These are phyloP conservation scores for Skeletonema marinoi DNA, from an alignment of 108 stramenopile species.

Conservation along the genomic window DNA sequence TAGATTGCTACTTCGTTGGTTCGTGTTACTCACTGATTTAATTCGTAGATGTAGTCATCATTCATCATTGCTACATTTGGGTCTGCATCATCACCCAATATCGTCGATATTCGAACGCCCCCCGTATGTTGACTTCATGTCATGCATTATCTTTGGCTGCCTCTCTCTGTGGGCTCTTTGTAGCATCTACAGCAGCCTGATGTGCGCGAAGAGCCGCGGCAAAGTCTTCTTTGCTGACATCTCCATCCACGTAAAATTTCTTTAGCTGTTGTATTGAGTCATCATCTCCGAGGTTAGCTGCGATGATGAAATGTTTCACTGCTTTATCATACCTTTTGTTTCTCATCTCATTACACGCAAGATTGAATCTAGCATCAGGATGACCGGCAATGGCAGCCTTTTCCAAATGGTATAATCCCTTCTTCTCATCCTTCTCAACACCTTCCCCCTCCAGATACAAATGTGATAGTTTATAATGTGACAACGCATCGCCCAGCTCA, in stretches of 20 bases:
- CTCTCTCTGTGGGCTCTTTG: neutral
- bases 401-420: neutral
- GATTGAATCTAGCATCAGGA: neutral
- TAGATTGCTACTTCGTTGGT: too few species aligned
- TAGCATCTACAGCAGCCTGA: neutral
- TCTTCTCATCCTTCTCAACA: neutral
- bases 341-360: neutral
- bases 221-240: neutral
- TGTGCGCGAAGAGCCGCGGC: neutral
- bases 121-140: too few species aligned
- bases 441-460: neutral
- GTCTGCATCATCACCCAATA: too few species aligned
- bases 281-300: neutral
- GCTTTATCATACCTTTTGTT: neutral
- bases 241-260: neutral
- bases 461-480: neutral
- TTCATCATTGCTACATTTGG: too few species aligned
- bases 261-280: neutral
- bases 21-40: too few species aligned
- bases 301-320: conserved; percentile 4
- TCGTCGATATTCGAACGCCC: too few species aligned
- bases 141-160: too few species aligned
- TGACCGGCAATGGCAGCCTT: neutral
- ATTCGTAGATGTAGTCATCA: too few species aligned
- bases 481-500: neutral